Base-by-base conservation (phyloP, 2,329 filamentous ascomycete genomes). In the Aureobasidium sp. region DNA sequence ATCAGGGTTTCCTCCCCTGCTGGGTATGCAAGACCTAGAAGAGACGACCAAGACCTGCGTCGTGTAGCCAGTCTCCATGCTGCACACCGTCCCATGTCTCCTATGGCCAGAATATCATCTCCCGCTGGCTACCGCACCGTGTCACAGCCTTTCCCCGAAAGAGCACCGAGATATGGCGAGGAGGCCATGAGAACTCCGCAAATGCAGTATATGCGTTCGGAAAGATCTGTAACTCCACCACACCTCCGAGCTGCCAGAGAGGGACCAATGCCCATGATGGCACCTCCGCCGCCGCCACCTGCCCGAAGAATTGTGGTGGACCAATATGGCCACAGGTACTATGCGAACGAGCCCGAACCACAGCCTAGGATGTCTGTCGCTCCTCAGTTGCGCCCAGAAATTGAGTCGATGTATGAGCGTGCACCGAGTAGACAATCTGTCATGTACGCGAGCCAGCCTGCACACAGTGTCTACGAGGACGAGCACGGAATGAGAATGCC, bases 281-380 rank as follows among this genome's bases (percentile, higher is more conserved):
- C 82, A 76, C 70, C 78, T 54, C 79, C 82, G 6, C 80, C 71
- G 16, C 70, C 73, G 10, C 72, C 49, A 78, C 86, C 61, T 9
- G 21, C 21, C 21, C 36, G 85, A 87, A 64, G 87, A 16, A 67
- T 96, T 65, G 81, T 96, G 37, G 80, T 95, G 60, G 92, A 97
- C 74, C 85, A 89, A 64, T 90, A 86, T 73, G 91, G 91, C 44
- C 89, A 90, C 71, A 85, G 90, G 71, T 97, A 92, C 75, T 83
- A 85, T 64, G 48, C 61, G 32, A 78, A 79, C 47, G 74, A 81
- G 6, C 72, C 77, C 41, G 60, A 71, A 65, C 67, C 58, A 30
- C 27, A 63, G 21, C 69, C 79, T 25, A 75, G 82, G 50, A 82
- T 82, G 54, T 85, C 84, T 8, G 77, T 81, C 16, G 82, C 80